phyloP scores from a whole-genome alignment of 2,329 filamentous ascomycete genomes.

The Fonsecaea nubica region DNA sequence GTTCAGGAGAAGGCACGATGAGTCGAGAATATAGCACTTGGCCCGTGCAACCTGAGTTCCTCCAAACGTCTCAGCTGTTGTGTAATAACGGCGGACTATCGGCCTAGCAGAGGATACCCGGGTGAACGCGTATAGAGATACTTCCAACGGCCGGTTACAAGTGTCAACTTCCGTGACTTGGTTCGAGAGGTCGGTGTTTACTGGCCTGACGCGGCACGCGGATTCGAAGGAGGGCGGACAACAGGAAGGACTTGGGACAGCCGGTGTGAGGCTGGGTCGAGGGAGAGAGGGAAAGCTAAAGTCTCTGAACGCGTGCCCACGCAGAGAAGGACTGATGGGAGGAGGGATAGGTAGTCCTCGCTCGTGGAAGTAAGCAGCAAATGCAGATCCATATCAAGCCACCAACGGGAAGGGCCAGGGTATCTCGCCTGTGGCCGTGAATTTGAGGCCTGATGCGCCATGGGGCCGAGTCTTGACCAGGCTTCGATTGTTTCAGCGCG shows the following conservation, averaged over 20 bases:
- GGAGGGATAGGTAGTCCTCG: background rate
- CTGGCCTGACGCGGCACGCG: background rate
- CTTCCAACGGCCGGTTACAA: background rate
- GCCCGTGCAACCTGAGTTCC: constrained; percentile 2
- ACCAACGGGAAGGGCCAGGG: constrained; percentile 8
- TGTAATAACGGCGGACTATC: background rate
- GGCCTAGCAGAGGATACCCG: background rate
- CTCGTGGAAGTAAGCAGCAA: background rate
- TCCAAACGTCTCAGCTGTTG: constrained; percentile 16
- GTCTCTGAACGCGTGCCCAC: background rate
- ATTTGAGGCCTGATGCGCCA: constrained; percentile 18
- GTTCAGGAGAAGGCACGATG: background rate
- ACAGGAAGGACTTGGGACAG: background rate
- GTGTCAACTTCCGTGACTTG: background rate
- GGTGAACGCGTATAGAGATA: constrained; percentile 2
- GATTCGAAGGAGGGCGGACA: background rate
- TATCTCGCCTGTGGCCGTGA: constrained; percentile 4
- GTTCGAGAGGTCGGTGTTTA: background rate
- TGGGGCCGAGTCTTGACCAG: constrained; percentile 13
- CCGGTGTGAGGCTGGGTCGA: background rate
- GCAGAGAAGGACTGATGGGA: constrained; percentile 2
- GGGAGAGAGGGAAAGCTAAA: background rate
- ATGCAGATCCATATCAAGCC: constrained; percentile 19
- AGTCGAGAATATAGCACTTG: background rate
- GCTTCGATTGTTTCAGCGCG: constrained; percentile 23